Base-by-base conservation (phyloP, 208 protist genomes). In the Crithidia acanthocephali region DNA sequence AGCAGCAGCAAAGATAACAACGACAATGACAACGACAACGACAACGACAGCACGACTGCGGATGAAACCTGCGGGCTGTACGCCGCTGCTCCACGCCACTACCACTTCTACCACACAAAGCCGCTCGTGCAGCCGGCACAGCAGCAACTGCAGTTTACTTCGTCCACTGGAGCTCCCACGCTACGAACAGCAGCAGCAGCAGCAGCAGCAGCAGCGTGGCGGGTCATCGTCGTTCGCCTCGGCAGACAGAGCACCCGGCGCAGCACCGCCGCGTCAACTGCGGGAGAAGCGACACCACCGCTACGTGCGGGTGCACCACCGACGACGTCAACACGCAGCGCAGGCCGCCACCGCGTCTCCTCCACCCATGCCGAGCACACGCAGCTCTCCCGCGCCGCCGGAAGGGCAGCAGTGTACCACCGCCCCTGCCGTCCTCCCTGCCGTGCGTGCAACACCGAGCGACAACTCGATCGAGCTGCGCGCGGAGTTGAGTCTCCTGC, bases 251-350 rank as follows among this genome's bases (percentile, higher is more conserved):
- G 11, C 35, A 40, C 5, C 35, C 35, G 48, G 23, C 5, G 23
- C 28, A 8, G 23, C 28, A 44, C 32, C 13, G 35, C 56, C 28
- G 22, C 30, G 7, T 2, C 15, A 9, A 5, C 30, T 5, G 30
- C 64, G 72, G 2, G 64, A 61, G 51, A 73, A 68, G 72, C 52
- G 62, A 2, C 71, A 76, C 32, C 74, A 83, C 55, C 78, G 72
- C 35, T 76, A 76, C 68, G 74, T 78, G 7, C 58, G 68, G 15
- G 72, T 74, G 13, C 78, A 76, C 45, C 78, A 83, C 23, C 60
- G 64, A 20, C 72, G 64, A 27, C 44, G 63, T 22, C 18, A 2
- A 2, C 28, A 52, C 6, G 23, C 35, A 18, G 13, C 45, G n/a
- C 18, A 6, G 3, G 44, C 44, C n/a, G n/a, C n/a, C n/a, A n/a